Conservation (phyloP, 768 basidiomycete genomes). For the Steccherinum ochraceum region DNA sequence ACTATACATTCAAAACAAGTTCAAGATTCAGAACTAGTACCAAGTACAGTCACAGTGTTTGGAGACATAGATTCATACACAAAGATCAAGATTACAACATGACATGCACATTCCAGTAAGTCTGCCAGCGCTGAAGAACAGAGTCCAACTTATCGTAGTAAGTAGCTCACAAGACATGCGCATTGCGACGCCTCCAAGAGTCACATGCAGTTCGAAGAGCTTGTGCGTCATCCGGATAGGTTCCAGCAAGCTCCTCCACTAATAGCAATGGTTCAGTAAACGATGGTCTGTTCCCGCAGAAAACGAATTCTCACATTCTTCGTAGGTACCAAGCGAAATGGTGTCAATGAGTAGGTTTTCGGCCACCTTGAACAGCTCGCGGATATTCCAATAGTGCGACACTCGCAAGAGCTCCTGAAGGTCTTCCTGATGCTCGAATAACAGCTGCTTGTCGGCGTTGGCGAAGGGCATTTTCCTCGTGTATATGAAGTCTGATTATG, state of each 20-base stretch:
- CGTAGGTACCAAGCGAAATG: conserved; percentile 23
- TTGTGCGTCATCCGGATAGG: conserved; percentile 19
- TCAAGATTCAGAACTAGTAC: too few species aligned
- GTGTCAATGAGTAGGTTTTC: conserved; percentile 23
- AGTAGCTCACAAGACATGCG: too few species aligned
- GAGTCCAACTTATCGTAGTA: too few species aligned
- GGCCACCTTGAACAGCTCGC: conserved; percentile 18
- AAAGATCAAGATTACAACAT: too few species aligned
- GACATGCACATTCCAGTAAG: too few species aligned
- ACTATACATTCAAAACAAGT: too few species aligned
- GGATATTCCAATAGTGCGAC: conserved; percentile 10
- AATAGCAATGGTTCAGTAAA: conserved; percentile 16
- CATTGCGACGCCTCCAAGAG: too few species aligned
- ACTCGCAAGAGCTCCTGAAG: conserved; percentile 22
- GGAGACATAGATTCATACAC: too few species aligned
- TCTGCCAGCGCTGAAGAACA: too few species aligned
- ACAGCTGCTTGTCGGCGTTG: conserved; percentile 12
- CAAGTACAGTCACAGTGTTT: too few species aligned
- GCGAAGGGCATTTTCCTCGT: conserved; percentile 13
- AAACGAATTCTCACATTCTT: conserved; percentile 18
- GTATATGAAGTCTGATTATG: conserved; percentile 29
- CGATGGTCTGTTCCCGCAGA: background rate
- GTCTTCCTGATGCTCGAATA: conserved; percentile 8
- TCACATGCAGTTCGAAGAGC: conserved; percentile 23
- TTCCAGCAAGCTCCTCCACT: conserved; percentile 17